Percentiles rank a stretch among this genome's conserved stretches.
Evolutionary conservation across 768 basidiomycete genomes (phyloP).

Genomic region (Rossbeevera mucosa): DNA sequence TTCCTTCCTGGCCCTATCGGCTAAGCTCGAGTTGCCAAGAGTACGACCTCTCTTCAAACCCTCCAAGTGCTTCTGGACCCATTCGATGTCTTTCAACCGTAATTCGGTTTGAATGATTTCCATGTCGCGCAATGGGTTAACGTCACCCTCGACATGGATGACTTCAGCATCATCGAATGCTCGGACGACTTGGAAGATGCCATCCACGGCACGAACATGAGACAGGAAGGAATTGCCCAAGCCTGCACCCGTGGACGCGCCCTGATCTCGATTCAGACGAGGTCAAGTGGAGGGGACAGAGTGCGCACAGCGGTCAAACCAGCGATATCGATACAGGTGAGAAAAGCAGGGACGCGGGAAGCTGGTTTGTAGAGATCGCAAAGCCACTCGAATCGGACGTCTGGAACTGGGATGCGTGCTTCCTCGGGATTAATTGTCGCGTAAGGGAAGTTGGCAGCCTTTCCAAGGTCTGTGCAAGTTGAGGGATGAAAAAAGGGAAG

Average conservation of each 20-base stretch:
- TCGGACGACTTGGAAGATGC: conserved; percentile 97
- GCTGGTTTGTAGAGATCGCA: conserved; percentile 86
- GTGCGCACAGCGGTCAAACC: conserved; percentile 83
- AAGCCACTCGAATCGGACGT: conserved; percentile 92
- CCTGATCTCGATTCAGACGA: conserved; percentile 40
- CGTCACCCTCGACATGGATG: conserved; percentile 98
- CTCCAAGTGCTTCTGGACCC: conserved; percentile 91
- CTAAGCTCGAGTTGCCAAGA: conserved; percentile 72
- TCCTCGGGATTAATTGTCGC: conserved; percentile 91
- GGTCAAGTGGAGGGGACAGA: background rate
- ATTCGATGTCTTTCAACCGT: conserved; percentile 95
- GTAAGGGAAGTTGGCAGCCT: conserved; percentile 97
- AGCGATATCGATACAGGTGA: conserved; percentile 98
- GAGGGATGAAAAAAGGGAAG: background rate
- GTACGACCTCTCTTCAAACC: conserved; percentile 67
- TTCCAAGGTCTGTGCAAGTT: conserved; percentile 64
- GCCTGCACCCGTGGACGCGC: conserved; percentile 96
- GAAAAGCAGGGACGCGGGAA: conserved; percentile 84
- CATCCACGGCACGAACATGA: conserved; percentile 96
- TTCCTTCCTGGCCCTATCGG: conserved; percentile 94
- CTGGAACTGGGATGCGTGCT: conserved; percentile 95
- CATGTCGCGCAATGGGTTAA: conserved; percentile 95
- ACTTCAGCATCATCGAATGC: conserved; percentile 99
- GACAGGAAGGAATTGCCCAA: conserved; percentile 97
- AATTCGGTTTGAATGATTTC: conserved; percentile 94